These are phyloP conservation scores for Cladophialophora carrionii DNA, from an alignment of 2,329 filamentous ascomycete species.

Conservation along the genomic window DNA sequence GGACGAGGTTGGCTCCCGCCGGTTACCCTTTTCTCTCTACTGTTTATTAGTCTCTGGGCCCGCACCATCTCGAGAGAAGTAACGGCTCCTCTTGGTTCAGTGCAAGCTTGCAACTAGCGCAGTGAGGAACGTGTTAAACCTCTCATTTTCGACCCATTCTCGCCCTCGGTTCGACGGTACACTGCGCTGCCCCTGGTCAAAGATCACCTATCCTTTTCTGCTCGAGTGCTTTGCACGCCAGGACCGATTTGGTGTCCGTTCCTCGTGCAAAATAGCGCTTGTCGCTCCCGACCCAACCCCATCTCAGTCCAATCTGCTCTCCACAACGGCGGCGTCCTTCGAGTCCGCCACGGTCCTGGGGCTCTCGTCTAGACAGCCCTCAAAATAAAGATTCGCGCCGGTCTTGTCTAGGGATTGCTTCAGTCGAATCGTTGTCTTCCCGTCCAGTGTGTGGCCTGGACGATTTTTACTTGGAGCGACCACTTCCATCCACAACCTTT, in stretches of 20 bases:
- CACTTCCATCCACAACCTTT: constrained; percentile 35
- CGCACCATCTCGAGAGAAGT: constrained; percentile 34
- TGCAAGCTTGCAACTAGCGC: constrained; percentile 33
- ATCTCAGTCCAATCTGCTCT: constrained; percentile 24
- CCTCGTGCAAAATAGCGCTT: constrained; percentile 33
- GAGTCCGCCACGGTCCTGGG: constrained; percentile 29
- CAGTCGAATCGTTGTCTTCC: constrained; percentile 36
- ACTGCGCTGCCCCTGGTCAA: constrained; percentile 31
- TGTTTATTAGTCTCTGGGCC: constrained; percentile 33
- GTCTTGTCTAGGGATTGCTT: constrained; percentile 38
- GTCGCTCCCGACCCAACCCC: constrained; percentile 30
- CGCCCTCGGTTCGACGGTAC: constrained; percentile 30
- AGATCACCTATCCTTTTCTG: constrained; percentile 31
- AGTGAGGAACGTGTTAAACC: constrained; percentile 29
- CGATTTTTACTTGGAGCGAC: constrained; percentile 30
- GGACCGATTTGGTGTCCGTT: constrained; percentile 34
- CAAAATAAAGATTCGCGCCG: constrained; percentile 38
- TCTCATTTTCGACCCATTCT: constrained; percentile 28
- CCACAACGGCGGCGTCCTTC: constrained; percentile 30
- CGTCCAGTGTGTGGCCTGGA: constrained; percentile 33
- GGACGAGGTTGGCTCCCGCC: constrained; percentile 17
- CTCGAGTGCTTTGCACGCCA: constrained; percentile 23
- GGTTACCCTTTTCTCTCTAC: constrained; percentile 19
- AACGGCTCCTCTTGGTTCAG: constrained; percentile 28
- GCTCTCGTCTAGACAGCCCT: constrained; percentile 33